These are phyloP conservation scores for Cyberlindnera galapagoensis DNA, from an alignment of 805 yeast species.

Conservation along the genomic window DNA sequence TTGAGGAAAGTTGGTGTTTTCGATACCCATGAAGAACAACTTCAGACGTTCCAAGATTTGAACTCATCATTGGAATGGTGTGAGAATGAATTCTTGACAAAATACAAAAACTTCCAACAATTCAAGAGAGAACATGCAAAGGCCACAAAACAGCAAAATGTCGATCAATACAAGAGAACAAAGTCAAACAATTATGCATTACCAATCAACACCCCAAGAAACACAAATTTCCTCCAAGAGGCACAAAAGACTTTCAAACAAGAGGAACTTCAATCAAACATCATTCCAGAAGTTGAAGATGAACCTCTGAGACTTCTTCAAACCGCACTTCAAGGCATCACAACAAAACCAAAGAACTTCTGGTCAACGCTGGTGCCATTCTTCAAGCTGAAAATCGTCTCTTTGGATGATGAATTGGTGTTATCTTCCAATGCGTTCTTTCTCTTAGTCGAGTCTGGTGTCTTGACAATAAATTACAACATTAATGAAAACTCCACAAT, in stretches of 20 bases:
- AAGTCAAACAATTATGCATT: slow-evolving; percentile 1
- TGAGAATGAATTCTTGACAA: slow-evolving; percentile 73
- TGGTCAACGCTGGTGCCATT: slow-evolving; percentile 8
- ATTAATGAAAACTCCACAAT: slow-evolving; percentile 28
- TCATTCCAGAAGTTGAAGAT: slow-evolving; percentile 23
- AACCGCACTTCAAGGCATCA: slow-evolving; percentile 9
- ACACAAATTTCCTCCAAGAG: slow-evolving; percentile 32
- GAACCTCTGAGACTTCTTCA: slow-evolving; percentile 8
- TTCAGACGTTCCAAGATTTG: slow-evolving; percentile 64
- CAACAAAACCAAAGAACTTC: slow-evolving; percentile 5
- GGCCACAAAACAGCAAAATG: not conserved
- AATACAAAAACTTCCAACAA: slow-evolving; percentile 29
- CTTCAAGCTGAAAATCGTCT: slow-evolving; percentile 36
- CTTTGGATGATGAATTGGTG: slow-evolving; percentile 49
- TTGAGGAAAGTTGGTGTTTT: slow-evolving; percentile 77
- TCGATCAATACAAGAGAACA: slow-evolving; percentile 3
- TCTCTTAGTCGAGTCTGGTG: slow-evolving; percentile 54
- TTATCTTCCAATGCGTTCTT: slow-evolving; percentile 30
- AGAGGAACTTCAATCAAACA: slow-evolving; percentile 14
- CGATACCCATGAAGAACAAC: slow-evolving; percentile 39
- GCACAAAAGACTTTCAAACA: slow-evolving; percentile 28
- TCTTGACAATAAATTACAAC: slow-evolving; percentile 43
- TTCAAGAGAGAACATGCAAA: slow-evolving; percentile 7
- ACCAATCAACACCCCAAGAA: slow-evolving; percentile 33
- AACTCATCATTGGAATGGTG: slow-evolving; percentile 95